phyloP scores from a whole-genome alignment of 768 basidiomycete species.

The Tephrocybe sp. region DNA sequence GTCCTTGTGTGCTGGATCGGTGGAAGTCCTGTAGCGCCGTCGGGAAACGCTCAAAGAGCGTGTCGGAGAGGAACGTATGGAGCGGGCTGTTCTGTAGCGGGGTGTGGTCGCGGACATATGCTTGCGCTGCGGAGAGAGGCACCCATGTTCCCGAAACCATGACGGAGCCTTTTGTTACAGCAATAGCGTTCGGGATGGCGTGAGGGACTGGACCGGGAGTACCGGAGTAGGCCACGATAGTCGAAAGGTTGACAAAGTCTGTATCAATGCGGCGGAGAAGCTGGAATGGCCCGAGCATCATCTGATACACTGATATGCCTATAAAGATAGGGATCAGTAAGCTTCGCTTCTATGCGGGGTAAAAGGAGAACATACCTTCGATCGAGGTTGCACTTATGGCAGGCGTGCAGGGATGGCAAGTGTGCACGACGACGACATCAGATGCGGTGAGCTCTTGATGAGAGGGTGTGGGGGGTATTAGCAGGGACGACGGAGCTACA shows the following conservation, averaged over 20 bases:
- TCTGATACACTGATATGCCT: constrained; percentile 80
- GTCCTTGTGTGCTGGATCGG: constrained; percentile 43
- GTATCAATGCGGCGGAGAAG: constrained; percentile 76
- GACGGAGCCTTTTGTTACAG: constrained; percentile 52
- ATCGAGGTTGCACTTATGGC: constrained; percentile 66
- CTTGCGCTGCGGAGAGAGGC: constrained; percentile 56
- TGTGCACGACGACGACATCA: constrained; percentile 56
- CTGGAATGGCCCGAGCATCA: constrained; percentile 51
- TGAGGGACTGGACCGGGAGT: constrained; percentile 36
- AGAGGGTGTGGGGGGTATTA: constrained; percentile 32
- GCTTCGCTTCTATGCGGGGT: constrained; percentile 9
- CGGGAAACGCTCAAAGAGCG: constrained; percentile 64
- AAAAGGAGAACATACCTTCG: constrained; percentile 50
- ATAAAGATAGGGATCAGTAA: constrained; percentile 2
- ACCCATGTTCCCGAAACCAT: constrained; percentile 68
- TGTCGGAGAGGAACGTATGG: constrained; percentile 60
- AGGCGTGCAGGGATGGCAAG: constrained; percentile 62
- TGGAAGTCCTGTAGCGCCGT: constrained; percentile 59
- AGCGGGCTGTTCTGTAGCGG: constrained; percentile 35
- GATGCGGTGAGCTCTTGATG: constrained; percentile 25
- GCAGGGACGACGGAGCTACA: constrained; percentile 29
- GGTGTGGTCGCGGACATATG: constrained; percentile 52
- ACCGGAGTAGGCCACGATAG: constrained; percentile 48
- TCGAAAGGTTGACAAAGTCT: constrained; percentile 73
- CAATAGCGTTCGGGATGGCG: constrained; percentile 45